Evolutionary conservation across 306 rosid genomes (phyloP).

Genomic region (Glycyrrhiza uralensis): DNA sequence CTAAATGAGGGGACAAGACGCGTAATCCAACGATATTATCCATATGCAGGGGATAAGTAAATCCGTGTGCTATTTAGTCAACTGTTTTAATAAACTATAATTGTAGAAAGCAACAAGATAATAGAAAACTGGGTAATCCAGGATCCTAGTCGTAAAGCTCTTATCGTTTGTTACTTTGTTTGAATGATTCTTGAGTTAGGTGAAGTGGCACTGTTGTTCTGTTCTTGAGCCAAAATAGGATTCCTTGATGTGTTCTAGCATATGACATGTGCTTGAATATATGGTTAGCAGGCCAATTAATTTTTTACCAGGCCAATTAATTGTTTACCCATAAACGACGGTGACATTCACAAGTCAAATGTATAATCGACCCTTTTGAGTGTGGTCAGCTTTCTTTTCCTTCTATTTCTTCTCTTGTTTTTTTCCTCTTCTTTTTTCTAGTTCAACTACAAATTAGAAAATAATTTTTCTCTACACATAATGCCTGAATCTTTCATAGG

Average conservation of each 20-base stretch:
- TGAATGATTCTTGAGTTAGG: constrained; percentile 40
- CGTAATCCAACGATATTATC: constrained; percentile 6
- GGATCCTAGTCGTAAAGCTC: constrained; percentile 13
- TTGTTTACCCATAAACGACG: constrained; percentile 23
- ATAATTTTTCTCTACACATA: not conserved
- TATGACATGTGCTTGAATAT: constrained; percentile 42
- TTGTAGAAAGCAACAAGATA: constrained; percentile 25
- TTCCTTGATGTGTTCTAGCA: constrained; percentile 23
- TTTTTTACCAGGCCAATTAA: no score
- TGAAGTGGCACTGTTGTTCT: constrained; percentile 39
- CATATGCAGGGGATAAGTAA: constrained; percentile 20
- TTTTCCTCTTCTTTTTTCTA: not conserved
- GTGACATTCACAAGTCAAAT: constrained; percentile 24
- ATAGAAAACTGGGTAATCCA: not conserved
- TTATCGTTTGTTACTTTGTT: no score
- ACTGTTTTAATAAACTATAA: constrained; percentile 29
- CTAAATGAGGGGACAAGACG: constrained; percentile 31
- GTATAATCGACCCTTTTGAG: not conserved
- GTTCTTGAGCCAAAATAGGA: constrained; percentile 44
- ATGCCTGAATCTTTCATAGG: not conserved
- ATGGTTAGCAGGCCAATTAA: constrained; percentile 29
- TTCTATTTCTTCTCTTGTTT: no score
- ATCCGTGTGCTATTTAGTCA: constrained; percentile 41
- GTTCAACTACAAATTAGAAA: not conserved
- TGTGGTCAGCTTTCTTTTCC: not conserved